phyloP scores from a whole-genome alignment of 495 filamentous ascomycete species.

The Viridothelium virens region DNA sequence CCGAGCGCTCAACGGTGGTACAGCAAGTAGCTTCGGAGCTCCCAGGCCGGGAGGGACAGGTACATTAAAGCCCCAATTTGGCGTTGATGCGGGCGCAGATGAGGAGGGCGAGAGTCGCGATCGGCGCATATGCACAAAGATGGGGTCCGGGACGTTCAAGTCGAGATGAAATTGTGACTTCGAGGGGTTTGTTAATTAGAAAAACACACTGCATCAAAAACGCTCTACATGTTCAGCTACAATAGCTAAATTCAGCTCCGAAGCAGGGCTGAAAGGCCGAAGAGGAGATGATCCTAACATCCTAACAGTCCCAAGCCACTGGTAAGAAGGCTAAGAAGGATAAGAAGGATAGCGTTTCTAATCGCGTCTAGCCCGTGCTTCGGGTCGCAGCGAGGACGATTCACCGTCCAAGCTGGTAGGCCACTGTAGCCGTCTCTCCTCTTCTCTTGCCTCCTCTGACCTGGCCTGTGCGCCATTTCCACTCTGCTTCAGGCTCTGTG shows the following conservation, averaged over 20 bases:
- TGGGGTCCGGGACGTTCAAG: background rate
- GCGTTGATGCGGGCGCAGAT: background rate
- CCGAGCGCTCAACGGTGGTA: slow-evolving; percentile 2
- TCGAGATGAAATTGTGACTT: background rate
- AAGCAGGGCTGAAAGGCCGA: background rate
- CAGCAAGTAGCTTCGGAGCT: background rate
- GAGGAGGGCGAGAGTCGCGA: background rate
- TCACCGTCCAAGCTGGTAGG: background rate
- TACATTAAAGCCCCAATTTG: background rate
- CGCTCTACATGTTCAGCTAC: background rate
- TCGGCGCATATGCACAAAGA: background rate
- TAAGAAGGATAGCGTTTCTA: background rate
- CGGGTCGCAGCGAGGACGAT: background rate
- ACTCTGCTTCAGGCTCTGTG: background rate
- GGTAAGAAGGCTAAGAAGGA: background rate
- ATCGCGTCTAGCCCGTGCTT: background rate
- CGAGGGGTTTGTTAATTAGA: background rate
- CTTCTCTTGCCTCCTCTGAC: background rate
- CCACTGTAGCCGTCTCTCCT: too few relatives aligned
- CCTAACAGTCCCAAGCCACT: slow-evolving; percentile 4
- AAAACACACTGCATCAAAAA: background rate
- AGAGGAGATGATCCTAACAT: background rate
- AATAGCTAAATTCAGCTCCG: slow-evolving; percentile 8
- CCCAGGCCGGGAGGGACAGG: background rate
- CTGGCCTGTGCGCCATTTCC: background rate